Percentiles rank a stretch among this genome's conserved stretches.
phyloP scores from a whole-genome alignment of 495 filamentous ascomycete genomes.

The Penicillium simplicissimum region DNA sequence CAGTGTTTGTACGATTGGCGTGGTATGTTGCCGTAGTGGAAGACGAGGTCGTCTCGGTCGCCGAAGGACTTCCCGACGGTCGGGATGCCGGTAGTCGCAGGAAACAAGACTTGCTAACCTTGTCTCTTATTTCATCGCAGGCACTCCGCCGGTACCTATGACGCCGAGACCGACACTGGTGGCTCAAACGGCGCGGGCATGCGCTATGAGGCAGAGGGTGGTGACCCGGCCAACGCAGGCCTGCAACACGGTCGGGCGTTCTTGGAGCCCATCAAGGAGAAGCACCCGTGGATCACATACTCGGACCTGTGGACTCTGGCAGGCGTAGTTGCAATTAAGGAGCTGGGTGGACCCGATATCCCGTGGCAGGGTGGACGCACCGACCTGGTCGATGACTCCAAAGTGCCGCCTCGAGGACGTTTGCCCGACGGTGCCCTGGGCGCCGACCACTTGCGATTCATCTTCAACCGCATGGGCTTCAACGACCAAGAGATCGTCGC shows the following conservation, averaged over 20 bases:
- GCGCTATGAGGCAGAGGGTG: constrained; percentile 64
- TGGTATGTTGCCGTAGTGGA: constrained; percentile 43
- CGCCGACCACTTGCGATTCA: constrained; percentile 56
- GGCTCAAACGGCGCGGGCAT: constrained; percentile 66
- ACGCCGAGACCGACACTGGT: constrained; percentile 57
- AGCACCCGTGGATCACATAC: constrained; percentile 64
- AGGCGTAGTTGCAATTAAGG: constrained; percentile 57
- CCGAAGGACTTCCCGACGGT: constrained; percentile 9
- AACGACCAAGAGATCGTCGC: constrained; percentile 65
- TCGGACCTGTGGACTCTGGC: constrained; percentile 64
- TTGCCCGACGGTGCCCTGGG: constrained; percentile 61
- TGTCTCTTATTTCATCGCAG: constrained; percentile 22
- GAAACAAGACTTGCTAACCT: constrained; percentile 1
- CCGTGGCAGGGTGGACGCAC: constrained; percentile 57
- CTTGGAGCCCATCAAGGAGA: constrained; percentile 58
- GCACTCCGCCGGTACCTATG: constrained; percentile 64
- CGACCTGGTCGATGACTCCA: constrained; percentile 57
- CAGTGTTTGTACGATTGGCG: constrained; percentile 61
- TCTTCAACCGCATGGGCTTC: constrained; percentile 68
- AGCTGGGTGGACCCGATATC: constrained; percentile 58
- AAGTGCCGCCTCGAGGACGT: constrained; percentile 57
- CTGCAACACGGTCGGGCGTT: constrained; percentile 63
- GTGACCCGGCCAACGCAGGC: constrained; percentile 64
- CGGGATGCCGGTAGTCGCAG: constrained; percentile 1
- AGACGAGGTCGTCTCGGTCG: constrained; percentile 5